A percentile compares a stretch with the other conserved stretches of the same genome.
Evolutionary conservation across 306 rosid species (phyloP).

Genomic region (Gillenia trifoliata): DNA sequence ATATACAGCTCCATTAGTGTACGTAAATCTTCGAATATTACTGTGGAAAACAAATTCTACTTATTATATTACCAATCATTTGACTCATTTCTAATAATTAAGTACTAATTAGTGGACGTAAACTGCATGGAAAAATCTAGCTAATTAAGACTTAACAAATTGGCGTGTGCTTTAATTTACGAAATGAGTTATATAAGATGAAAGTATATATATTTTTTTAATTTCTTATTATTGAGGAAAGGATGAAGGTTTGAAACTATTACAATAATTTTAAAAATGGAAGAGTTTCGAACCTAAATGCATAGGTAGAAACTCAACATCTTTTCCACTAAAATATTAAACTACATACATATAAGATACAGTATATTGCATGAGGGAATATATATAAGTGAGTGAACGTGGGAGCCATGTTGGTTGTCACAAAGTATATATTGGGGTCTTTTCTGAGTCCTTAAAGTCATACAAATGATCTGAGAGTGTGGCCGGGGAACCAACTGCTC

Average conservation of each 20-base stretch:
- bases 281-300: too few species aligned
- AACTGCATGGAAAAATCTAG: not conserved
- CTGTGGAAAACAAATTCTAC: not conserved
- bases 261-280: too few species aligned
- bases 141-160: not conserved
- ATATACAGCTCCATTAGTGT: too few species aligned
- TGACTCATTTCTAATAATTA: not conserved
- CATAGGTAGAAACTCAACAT: too few species aligned
- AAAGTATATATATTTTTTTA: too few species aligned
- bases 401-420: constrained; percentile 11
- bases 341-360: too few species aligned
- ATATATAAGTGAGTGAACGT: not conserved
- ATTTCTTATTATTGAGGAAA: too few species aligned
- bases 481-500: not conserved
- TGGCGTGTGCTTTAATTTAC: not conserved
- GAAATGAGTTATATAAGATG: not conserved
- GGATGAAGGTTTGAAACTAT: too few species aligned
- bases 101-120: not conserved
- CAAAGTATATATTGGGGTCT: not conserved
- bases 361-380: not conserved
- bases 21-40: too few species aligned
- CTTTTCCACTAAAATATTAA: too few species aligned
- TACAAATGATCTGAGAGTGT: not conserved
- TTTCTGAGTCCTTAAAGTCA: not conserved
- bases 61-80: not conserved